Percentiles rank a stretch among this genome's conserved stretches.
Evolutionary conservation across 164 flowering plant genomes (phyloP).

Genomic region (Macadamia integrifolia): DNA sequence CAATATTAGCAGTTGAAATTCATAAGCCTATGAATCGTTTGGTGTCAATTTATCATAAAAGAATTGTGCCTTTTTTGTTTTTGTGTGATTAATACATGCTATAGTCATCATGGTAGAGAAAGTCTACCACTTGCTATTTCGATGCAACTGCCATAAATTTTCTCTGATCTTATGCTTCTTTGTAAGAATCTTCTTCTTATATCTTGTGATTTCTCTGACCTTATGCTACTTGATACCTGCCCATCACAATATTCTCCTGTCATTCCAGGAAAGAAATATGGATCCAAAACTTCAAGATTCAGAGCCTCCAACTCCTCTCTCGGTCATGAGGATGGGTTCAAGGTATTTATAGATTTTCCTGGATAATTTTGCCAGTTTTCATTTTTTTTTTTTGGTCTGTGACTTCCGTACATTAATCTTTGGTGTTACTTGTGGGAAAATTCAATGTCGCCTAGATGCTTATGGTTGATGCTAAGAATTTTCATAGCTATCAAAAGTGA

Average conservation of each 20-base stretch:
- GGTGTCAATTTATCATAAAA: too few species aligned
- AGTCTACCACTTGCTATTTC: constrained; percentile 1
- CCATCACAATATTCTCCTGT: background rate
- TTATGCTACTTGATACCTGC: too few species aligned
- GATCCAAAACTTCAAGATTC: constrained; percentile 57
- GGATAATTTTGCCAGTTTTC: background rate
- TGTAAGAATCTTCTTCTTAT: background rate
- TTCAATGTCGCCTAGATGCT: too few species aligned
- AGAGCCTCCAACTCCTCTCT: constrained; percentile 75
- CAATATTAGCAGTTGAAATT: background rate
- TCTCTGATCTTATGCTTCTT: background rate
- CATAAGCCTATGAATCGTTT: background rate
- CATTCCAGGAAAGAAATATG: constrained; percentile 69
- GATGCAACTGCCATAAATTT: background rate
- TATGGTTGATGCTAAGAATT: too few species aligned
- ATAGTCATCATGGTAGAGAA: background rate
- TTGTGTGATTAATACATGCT: background rate
- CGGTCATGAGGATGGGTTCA: constrained; percentile 49
- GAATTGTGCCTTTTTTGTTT: background rate
- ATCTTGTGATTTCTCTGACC: too few species aligned
- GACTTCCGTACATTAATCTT: background rate
- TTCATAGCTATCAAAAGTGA: too few species aligned
- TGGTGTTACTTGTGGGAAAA: too few species aligned
- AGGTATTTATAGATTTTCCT: constrained; percentile 39
- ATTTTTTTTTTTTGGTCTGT: background rate